A percentile compares a stretch with the other conserved stretches of the same genome.
These are phyloP conservation scores for Geoglossum cookeanum DNA, from an alignment of 2,329 filamentous ascomycete species.

Conservation along the genomic window DNA sequence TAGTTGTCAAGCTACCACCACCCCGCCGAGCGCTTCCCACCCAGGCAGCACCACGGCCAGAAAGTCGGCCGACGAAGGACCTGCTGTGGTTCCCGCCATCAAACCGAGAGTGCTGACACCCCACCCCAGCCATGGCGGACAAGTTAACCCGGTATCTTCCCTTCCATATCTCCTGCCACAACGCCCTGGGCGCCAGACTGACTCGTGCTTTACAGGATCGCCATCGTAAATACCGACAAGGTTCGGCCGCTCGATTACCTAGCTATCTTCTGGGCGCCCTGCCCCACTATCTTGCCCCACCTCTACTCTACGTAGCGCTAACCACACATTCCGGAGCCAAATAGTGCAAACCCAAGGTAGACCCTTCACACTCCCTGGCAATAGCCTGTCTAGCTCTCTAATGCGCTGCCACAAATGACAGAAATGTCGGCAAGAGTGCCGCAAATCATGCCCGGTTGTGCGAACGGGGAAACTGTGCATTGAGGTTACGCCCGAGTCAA, in stretches of 20 bases:
- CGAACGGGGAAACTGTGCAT: conserved; percentile 95
- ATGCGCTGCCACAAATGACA: conserved; percentile 22
- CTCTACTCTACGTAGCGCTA: neutral
- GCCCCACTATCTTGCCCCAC: conserved; percentile 7
- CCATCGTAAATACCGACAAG: conserved; percentile 98
- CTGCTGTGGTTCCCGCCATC: neutral
- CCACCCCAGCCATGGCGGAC: conserved; percentile 49
- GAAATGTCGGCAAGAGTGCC: conserved; percentile 99
- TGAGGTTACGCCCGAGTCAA: conserved; percentile 72
- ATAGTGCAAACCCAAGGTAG: conserved; percentile 76
- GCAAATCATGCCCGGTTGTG: conserved; percentile 95
- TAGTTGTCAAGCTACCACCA: no score
- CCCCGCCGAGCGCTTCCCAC: no score
- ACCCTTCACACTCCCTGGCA: conserved; percentile 8
- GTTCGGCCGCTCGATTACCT: conserved; percentile 34
- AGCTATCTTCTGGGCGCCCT: conserved; percentile 15
- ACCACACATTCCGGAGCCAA: conserved; percentile 2
- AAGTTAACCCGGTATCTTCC: conserved; percentile 72
- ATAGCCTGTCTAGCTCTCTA: conserved; percentile 4
- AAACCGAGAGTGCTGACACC: neutral
- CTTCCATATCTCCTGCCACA: neutral
- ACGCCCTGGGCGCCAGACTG: neutral
- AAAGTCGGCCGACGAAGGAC: neutral
- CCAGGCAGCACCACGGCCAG: no score
- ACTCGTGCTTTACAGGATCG: conserved; percentile 46